Evolutionary conservation across 2,329 filamentous ascomycete genomes (phyloP).

Genomic region (Diaporthe aspalathi): DNA sequence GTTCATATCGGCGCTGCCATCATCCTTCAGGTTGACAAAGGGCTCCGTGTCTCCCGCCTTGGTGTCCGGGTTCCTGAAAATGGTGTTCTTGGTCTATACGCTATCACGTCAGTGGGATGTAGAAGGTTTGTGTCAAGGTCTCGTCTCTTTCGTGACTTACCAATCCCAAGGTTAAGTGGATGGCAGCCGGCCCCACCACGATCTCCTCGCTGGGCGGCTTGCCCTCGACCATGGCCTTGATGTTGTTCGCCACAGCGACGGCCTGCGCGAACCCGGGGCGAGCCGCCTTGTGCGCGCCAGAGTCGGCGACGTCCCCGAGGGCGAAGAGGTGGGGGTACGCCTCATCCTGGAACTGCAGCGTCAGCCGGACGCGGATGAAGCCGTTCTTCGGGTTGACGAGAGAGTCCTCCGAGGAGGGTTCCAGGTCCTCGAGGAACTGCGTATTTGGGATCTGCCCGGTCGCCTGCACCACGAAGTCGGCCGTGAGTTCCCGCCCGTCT

Average conservation of each 20-base stretch:
- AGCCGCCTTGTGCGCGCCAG: slow-evolving; percentile 56
- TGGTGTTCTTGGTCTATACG: slow-evolving; percentile 46
- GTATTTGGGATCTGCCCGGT: slow-evolving; percentile 63
- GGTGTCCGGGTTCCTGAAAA: slow-evolving; percentile 48
- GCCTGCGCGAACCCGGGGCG: slow-evolving; percentile 58
- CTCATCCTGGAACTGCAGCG: slow-evolving; percentile 57
- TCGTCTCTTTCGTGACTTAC: slow-evolving; percentile 40
- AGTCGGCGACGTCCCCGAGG: slow-evolving; percentile 63
- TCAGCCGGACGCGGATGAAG: slow-evolving; percentile 56
- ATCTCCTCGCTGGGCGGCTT: slow-evolving; percentile 46
- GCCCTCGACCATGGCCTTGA: slow-evolving; percentile 54
- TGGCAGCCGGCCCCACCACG: slow-evolving; percentile 49
- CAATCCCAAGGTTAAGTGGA: slow-evolving; percentile 56
- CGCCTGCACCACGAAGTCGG: slow-evolving; percentile 59
- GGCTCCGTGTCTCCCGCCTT: slow-evolving; percentile 46
- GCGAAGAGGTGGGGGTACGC: slow-evolving; percentile 59
- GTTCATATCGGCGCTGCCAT: slow-evolving; percentile 48
- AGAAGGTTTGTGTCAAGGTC: neutral
- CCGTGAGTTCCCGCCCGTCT: slow-evolving; percentile 48
- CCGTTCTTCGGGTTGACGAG: slow-evolving; percentile 47
- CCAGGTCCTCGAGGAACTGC: slow-evolving; percentile 49
- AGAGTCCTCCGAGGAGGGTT: slow-evolving; percentile 40
- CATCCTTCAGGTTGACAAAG: slow-evolving; percentile 45
- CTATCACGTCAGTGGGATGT: neutral
- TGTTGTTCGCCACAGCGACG: slow-evolving; percentile 57